A percentile compares a stretch with the other conserved stretches of the same genome.
Conservation (phyloP, 169 alveolate species). For the Cryptosporidium meleagridis region DNA sequence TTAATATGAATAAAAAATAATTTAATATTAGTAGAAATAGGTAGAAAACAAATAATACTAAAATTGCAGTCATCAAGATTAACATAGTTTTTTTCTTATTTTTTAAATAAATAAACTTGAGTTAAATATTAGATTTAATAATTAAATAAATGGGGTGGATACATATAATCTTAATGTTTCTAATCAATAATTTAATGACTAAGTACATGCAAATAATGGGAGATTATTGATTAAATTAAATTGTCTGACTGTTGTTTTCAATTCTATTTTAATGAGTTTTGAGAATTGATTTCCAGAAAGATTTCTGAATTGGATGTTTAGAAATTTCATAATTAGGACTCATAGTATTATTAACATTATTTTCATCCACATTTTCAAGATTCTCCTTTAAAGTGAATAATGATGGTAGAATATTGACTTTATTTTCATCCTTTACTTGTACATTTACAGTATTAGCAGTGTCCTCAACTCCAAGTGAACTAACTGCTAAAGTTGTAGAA, state of each 20-base stretch:
- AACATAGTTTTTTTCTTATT: no score
- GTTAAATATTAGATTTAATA: no score
- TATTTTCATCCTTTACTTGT: background rate
- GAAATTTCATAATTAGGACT: conserved; percentile 35
- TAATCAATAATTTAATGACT: no score
- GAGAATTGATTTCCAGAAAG: conserved; percentile 49
- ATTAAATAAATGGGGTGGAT: no score
- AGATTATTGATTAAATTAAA: background rate
- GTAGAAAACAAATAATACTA: no score
- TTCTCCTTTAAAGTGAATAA: background rate
- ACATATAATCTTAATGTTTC: background rate
- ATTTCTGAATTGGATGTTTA: conserved; percentile 35
- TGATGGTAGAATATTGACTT: background rate
- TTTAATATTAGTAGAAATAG: no score
- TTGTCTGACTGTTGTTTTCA: background rate
- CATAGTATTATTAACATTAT: background rate
- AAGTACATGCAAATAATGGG: no score
- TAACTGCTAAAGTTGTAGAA: conserved; percentile 12
- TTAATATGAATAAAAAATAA: no score
- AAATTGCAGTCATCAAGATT: no score
- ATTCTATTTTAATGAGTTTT: background rate
- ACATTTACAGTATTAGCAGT: background rate
- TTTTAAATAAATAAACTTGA: no score
- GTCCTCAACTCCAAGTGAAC: conserved; percentile 42
- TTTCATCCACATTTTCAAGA: background rate